Conservation (phyloP, 73 alveolate genomes). For the Paramecium bursaria region DNA sequence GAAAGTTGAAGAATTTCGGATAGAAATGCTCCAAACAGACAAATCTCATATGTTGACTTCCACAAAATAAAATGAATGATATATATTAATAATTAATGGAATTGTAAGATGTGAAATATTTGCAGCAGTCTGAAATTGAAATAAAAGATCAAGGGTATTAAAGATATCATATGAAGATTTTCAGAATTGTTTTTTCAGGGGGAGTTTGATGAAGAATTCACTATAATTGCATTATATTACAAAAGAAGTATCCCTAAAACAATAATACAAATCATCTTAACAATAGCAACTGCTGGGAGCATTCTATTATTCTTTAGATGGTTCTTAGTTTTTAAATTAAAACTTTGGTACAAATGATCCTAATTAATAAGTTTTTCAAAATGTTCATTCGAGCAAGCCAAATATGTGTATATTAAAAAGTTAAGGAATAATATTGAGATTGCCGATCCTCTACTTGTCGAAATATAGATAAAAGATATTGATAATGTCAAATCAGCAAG, state of each 20-base stretch:
- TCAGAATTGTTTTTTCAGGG: slow-evolving; percentile 9
- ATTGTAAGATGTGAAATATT: too few relatives aligned
- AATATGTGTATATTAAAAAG: not conserved
- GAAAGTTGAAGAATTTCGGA: too few relatives aligned
- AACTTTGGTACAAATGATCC: not conserved
- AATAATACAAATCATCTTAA: not conserved
- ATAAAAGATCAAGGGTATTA: slow-evolving; percentile 21
- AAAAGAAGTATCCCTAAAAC: not conserved
- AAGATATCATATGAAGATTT: not conserved
- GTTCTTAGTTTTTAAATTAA: not conserved
- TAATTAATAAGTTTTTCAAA: not conserved
- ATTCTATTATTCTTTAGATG: slow-evolving; percentile 15
- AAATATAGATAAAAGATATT: not conserved
- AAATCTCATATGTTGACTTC: too few relatives aligned
- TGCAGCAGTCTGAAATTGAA: too few relatives aligned
- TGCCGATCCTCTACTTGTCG: slow-evolving; percentile 8
- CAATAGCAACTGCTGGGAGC: not conserved
- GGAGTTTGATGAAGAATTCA: slow-evolving; percentile 44
- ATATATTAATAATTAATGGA: too few relatives aligned
- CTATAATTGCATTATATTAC: slow-evolving; percentile 18
- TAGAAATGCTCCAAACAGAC: too few relatives aligned
- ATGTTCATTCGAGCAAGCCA: not conserved
- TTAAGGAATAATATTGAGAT: slow-evolving; percentile 10
- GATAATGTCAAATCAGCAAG: not conserved
- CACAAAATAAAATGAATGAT: too few relatives aligned